A percentile compares a stretch with the other conserved stretches of the same genome.
phyloP scores from a whole-genome alignment of 305 asterid genomes.

The Solanum chacoense region DNA sequence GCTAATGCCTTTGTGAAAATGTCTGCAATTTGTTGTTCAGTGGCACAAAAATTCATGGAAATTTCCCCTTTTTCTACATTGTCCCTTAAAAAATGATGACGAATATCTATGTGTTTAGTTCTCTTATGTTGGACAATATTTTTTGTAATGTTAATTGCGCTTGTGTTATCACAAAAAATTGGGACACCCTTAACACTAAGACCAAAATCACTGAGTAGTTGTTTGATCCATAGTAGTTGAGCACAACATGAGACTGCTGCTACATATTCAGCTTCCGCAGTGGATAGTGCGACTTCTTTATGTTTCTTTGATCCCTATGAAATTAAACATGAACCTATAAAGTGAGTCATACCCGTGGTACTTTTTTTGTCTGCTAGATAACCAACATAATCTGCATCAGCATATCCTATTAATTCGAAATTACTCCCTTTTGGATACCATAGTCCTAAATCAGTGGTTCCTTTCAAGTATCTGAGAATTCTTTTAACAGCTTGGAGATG shows the following conservation, averaged over 20 bases:
- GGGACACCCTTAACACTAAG: no score
- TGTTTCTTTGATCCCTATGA: background rate
- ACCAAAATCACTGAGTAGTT: no score
- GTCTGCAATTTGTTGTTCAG: background rate
- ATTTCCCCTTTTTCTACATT: no score
- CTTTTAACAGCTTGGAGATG: no score
- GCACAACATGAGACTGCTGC: background rate
- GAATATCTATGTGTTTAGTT: no score
- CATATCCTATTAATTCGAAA: background rate
- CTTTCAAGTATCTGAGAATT: no score
- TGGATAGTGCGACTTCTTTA: background rate
- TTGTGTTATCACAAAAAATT: no score
- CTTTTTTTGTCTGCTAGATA: background rate
- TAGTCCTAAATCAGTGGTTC: no score
- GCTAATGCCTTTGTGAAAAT: background rate
- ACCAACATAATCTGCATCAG: background rate
- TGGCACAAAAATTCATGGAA: background rate
- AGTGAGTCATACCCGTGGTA: background rate
- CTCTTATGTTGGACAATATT: no score
- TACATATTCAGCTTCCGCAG: background rate
- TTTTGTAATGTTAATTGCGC: no score
- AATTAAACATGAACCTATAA: background rate
- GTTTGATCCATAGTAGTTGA: no score
- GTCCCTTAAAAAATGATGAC: background rate
- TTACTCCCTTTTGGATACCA: no score